Conservation (phyloP, 257 asterid species). For the Nyctanthes arbortristis region DNA sequence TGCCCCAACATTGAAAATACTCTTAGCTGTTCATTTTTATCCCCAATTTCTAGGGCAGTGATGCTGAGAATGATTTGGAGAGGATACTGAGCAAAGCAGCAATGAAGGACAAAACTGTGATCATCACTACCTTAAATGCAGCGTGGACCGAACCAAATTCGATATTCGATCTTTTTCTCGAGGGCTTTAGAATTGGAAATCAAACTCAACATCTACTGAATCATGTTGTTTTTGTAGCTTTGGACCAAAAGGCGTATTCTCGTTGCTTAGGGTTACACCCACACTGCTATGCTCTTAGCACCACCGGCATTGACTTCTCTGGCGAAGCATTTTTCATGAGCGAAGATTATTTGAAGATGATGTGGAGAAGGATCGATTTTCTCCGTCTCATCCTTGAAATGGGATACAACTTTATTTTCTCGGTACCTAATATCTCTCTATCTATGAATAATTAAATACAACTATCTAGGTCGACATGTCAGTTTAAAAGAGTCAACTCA, state of each 20-base stretch:
- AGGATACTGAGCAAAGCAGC: constrained; percentile 21
- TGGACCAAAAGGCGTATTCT: constrained; percentile 29
- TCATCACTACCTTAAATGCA: constrained; percentile 32
- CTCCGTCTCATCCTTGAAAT: constrained; percentile 28
- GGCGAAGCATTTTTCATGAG: constrained; percentile 20
- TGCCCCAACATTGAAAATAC: no score
- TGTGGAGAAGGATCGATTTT: constrained; percentile 32
- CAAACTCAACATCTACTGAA: constrained; percentile 22
- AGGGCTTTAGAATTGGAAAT: constrained; percentile 28
- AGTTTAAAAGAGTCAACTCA: no score
- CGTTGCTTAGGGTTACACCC: constrained; percentile 24
- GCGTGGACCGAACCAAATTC: constrained; percentile 34
- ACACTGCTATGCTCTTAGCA: constrained; percentile 28
- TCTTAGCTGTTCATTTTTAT: not conserved
- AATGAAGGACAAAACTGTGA: constrained; percentile 32
- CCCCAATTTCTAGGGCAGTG: not conserved
- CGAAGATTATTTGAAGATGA: no score
- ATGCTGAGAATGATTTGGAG: constrained; percentile 22
- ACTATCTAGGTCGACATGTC: no score
- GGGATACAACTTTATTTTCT: constrained; percentile 32
- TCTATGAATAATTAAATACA: no score
- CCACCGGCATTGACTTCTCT: constrained; percentile 29
- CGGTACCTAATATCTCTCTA: no score
- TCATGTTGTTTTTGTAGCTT: constrained; percentile 33
- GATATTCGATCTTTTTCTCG: constrained; percentile 33